Evolutionary conservation across 1,284 basidiomycete species (phyloP).

Genomic region (Ceraceosorus guamensis): DNA sequence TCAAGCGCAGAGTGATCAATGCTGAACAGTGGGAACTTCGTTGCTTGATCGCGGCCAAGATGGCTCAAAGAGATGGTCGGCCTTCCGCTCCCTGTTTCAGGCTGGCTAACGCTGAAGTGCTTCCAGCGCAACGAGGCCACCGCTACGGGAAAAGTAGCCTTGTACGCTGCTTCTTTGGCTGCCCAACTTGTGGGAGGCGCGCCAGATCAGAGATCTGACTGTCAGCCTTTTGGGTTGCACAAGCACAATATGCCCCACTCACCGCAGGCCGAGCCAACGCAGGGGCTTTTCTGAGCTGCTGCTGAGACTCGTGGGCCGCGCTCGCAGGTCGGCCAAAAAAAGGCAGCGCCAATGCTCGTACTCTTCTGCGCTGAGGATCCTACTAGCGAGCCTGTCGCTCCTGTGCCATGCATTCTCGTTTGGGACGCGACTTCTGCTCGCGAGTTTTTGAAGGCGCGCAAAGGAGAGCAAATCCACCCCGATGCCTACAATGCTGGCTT

Average conservation of each 20-base stretch:
- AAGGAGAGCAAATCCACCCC: constrained; percentile 37
- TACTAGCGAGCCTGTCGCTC: constrained; percentile 15
- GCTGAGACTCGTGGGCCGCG: no score
- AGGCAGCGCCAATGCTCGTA: neutral
- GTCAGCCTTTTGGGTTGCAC: no score
- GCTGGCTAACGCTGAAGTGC: neutral
- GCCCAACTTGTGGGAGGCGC: constrained; percentile 22
- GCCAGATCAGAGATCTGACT: no score
- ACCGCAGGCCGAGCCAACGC: no score
- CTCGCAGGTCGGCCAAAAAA: no score
- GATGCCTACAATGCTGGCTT: constrained; percentile 29
- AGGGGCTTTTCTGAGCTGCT: no score
- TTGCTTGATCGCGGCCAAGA: neutral
- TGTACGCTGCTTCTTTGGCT: constrained; percentile 82
- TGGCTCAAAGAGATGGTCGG: neutral
- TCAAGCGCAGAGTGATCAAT: neutral
- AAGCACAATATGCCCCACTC: no score
- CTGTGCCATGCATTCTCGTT: neutral
- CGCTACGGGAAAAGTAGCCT: constrained; percentile 63
- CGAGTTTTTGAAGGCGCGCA: constrained; percentile 24
- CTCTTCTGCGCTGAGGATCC: constrained; percentile 16
- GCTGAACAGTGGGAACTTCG: neutral
- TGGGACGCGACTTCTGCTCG: constrained; percentile 11
- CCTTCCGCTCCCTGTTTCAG: neutral
- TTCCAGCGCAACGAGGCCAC: neutral